Evolutionary conservation across 2,329 filamentous ascomycete genomes (phyloP).

Genomic region (Diaporthe batatas): DNA sequence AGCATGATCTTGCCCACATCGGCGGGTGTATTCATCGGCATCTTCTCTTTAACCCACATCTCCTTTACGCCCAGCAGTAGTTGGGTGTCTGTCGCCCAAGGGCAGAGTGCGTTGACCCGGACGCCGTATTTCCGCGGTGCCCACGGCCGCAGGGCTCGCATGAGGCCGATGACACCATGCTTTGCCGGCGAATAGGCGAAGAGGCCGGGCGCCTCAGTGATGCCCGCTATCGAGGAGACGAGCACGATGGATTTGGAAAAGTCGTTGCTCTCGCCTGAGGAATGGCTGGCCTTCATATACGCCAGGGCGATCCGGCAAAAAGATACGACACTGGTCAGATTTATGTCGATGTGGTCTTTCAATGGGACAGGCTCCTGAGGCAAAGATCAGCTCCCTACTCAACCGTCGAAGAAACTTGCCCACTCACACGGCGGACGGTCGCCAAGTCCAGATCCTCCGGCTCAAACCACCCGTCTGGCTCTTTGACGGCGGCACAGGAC

Average conservation of each 20-base stretch:
- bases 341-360: slow-evolving; percentile 59
- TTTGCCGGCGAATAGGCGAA: slow-evolving; percentile 62
- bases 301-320: slow-evolving; percentile 63
- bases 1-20: slow-evolving; percentile 58
- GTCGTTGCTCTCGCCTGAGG: neutral
- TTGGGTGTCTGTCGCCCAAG: slow-evolving; percentile 61
- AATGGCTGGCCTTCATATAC: slow-evolving; percentile 57
- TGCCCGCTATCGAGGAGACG: slow-evolving; percentile 58
- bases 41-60: slow-evolving; percentile 53
- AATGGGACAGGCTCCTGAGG: slow-evolving; percentile 49
- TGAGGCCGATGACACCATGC: slow-evolving; percentile 64
- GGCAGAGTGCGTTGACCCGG: slow-evolving; percentile 60
- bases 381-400: neutral
- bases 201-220: slow-evolving; percentile 61
- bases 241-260: slow-evolving; percentile 48
- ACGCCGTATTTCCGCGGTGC: slow-evolving; percentile 52
- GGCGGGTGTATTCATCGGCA: slow-evolving; percentile 57
- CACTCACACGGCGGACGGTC: slow-evolving; percentile 55
- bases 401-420: slow-evolving; percentile 6
- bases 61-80: slow-evolving; percentile 57
- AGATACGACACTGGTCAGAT: slow-evolving; percentile 60
- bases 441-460: slow-evolving; percentile 56
- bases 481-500: slow-evolving; percentile 59
- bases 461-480: slow-evolving; percentile 60
- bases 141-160: slow-evolving; percentile 57